A percentile compares a stretch with the other conserved stretches of the same genome.
phyloP scores from a whole-genome alignment of 2,329 filamentous ascomycete genomes.

The Fusarium xyrophilum region DNA sequence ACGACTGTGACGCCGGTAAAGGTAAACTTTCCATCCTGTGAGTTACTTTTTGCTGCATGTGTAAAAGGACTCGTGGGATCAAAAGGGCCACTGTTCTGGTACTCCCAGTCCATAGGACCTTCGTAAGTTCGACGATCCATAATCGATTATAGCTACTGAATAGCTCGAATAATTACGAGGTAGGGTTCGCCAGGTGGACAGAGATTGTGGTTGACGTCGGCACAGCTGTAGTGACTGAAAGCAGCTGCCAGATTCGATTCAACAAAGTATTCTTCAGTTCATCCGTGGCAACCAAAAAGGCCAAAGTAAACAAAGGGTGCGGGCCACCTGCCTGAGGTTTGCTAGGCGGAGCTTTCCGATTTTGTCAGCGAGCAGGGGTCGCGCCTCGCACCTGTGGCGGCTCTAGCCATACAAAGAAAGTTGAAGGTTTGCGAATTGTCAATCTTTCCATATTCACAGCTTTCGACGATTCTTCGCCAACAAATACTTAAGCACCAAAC shows the following conservation, averaged over 20 bases:
- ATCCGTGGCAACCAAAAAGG: slow-evolving; percentile 39
- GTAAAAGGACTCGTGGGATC: slow-evolving; percentile 69
- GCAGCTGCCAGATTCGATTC: slow-evolving; percentile 14
- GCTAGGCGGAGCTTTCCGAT: slow-evolving; percentile 6
- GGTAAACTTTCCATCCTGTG: slow-evolving; percentile 51
- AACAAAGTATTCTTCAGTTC: slow-evolving; percentile 26
- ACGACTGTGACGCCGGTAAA: background rate
- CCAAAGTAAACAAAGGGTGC: slow-evolving; percentile 47
- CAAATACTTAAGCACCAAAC: background rate
- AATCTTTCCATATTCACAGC: slow-evolving; percentile 2
- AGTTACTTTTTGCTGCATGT: slow-evolving; percentile 54
- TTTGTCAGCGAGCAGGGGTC: slow-evolving; percentile 44
- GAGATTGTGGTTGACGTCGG: background rate
- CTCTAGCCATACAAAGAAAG: slow-evolving; percentile 34
- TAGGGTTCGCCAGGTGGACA: background rate
- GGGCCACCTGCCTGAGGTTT: slow-evolving; percentile 38
- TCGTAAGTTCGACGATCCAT: slow-evolving; percentile 66
- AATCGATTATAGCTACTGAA: slow-evolving; percentile 14
- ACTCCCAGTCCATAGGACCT: slow-evolving; percentile 72
- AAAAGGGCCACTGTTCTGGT: slow-evolving; percentile 62
- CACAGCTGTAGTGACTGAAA: slow-evolving; percentile 19
- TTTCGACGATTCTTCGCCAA: background rate
- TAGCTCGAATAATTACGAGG: slow-evolving; percentile 17
- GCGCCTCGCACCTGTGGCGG: slow-evolving; percentile 32
- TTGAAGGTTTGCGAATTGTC: slow-evolving; percentile 32